These are phyloP conservation scores for Theileria parva DNA, from an alignment of 169 alveolate species.

Conservation along the genomic window DNA sequence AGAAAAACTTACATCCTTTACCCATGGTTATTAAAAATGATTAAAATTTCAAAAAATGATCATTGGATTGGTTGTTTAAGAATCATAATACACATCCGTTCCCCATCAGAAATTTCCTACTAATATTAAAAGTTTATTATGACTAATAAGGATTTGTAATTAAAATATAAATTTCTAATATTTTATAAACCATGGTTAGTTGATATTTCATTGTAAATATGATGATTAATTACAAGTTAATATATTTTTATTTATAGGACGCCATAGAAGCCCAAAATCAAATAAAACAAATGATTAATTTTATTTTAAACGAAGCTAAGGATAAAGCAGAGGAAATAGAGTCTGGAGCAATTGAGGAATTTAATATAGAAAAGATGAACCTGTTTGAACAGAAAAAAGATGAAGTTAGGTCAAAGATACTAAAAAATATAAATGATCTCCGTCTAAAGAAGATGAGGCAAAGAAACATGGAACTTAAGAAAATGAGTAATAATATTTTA, in stretches of 20 bases:
- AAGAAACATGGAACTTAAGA: conserved; percentile 85
- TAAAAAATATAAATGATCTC: conserved; percentile 74
- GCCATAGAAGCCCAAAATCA: conserved; percentile 90
- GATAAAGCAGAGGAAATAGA: conserved; percentile 92
- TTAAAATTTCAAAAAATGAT: neutral
- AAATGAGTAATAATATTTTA: conserved; percentile 84
- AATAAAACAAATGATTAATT: conserved; percentile 91
- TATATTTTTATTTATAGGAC: conserved; percentile 67
- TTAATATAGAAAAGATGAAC: conserved; percentile 88
- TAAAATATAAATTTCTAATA: neutral
- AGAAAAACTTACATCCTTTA: conserved; percentile 64
- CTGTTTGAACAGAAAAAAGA: conserved; percentile 88
- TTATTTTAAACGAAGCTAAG: conserved; percentile 91
- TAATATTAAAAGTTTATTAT: neutral
- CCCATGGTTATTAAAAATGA: conserved; percentile 48
- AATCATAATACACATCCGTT: conserved; percentile 20
- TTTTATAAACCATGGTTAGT: conserved; percentile 20
- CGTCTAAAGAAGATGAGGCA: conserved; percentile 81
- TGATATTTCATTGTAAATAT: neutral
- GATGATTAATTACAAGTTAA: neutral
- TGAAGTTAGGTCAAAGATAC: conserved; percentile 81
- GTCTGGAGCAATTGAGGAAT: conserved; percentile 90
- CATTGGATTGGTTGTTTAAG: neutral
- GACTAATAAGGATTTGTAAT: neutral
- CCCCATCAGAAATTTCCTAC: conserved; percentile 16